A percentile compares a stretch with the other conserved stretches of the same genome.
These are phyloP conservation scores for Larix kaempferi DNA, from an alignment of 75 land plant genomes.

Conservation along the genomic window DNA sequence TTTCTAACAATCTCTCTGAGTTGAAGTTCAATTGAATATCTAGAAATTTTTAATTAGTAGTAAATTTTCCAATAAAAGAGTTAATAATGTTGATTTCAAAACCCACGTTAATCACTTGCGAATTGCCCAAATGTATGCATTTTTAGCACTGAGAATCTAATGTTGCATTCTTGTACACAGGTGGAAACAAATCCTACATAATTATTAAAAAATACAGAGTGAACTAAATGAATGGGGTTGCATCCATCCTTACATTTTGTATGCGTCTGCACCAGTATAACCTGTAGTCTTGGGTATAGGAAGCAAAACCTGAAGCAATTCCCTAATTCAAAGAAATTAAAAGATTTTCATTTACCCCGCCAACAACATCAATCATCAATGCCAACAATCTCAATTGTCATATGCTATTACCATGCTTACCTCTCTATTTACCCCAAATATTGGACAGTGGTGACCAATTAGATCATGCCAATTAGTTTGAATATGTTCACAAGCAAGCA, in stretches of 20 bases:
- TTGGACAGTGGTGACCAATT: slow-evolving; percentile 88
- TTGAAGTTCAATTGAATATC: no score
- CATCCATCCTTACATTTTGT: slow-evolving; percentile 68
- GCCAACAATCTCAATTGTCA: background rate
- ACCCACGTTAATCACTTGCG: no score
- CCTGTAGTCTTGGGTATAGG: slow-evolving; percentile 85
- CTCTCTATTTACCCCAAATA: slow-evolving; percentile 94
- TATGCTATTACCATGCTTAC: slow-evolving; percentile 20
- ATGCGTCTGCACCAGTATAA: slow-evolving; percentile 83
- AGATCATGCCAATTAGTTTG: slow-evolving; percentile 83
- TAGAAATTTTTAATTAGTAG: no score
- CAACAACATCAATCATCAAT: slow-evolving; percentile 5
- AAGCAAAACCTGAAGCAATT: slow-evolving; percentile 61
- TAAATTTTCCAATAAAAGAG: no score
- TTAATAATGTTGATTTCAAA: no score
- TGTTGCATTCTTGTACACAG: no score
- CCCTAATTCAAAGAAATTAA: slow-evolving; percentile 11
- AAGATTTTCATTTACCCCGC: background rate
- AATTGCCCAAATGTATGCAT: no score
- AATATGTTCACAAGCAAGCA: slow-evolving; percentile 40
- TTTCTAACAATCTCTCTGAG: no score
- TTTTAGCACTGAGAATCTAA: no score
- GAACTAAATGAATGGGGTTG: no score
- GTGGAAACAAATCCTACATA: no score
- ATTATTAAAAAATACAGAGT: no score